These are phyloP conservation scores for Talaromyces thailandensis DNA, from an alignment of 495 filamentous ascomycete genomes.

Conservation along the genomic window DNA sequence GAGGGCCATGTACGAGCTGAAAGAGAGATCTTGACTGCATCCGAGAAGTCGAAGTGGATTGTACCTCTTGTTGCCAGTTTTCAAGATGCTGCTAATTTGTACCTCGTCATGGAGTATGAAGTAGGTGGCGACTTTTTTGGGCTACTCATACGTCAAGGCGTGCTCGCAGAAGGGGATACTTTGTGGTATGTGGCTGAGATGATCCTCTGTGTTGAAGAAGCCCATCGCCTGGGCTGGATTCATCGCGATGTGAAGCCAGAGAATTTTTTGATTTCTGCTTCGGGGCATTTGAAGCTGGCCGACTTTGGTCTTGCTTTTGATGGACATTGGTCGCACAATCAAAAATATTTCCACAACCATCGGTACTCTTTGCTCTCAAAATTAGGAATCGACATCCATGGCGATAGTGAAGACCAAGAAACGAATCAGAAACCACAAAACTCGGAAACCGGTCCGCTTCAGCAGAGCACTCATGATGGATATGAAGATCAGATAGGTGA, in stretches of 20 bases:
- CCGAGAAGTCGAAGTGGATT: conserved; percentile 76
- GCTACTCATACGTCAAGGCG: conserved; percentile 70
- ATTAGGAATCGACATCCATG: conserved; percentile 63
- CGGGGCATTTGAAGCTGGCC: conserved; percentile 87
- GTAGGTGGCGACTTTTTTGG: conserved; percentile 90
- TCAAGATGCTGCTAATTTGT: conserved; percentile 74
- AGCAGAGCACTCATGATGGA: conserved; percentile 42
- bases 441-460: conserved; percentile 30
- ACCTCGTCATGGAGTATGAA: conserved; percentile 97
- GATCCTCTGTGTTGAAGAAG: conserved; percentile 89
- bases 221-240: conserved; percentile 78
- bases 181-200: conserved; percentile 90
- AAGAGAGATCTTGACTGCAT: conserved; percentile 80
- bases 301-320: conserved; percentile 94
- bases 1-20: conserved; percentile 90
- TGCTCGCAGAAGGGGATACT: conserved; percentile 66
- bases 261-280: conserved; percentile 84
- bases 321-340: conserved; percentile 88
- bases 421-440: conserved; percentile 23
- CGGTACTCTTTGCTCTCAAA: conserved; percentile 66
- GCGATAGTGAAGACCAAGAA: conserved; percentile 60
- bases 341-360: conserved; percentile 74
- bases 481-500: conserved; percentile 44
- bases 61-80: conserved; percentile 84
- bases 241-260: conserved; percentile 95